Evolutionary conservation across 805 yeast species (phyloP), one percentile per base, ranked within the genome.

Genomic region (Citeromyces matritensis): DNA sequence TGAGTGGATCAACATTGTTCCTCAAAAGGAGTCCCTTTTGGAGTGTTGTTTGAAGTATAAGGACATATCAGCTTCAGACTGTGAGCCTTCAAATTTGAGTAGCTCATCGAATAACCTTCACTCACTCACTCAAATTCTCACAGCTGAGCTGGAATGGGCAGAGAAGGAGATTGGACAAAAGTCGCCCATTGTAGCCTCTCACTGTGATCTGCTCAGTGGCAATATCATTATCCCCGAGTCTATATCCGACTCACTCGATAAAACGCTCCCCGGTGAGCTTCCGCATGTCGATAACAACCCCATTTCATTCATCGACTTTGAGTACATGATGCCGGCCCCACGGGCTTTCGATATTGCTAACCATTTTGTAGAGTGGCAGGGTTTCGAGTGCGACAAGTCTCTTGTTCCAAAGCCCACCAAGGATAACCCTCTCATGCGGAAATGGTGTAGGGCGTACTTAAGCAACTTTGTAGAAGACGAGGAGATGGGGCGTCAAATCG

Each of bases 301-400:
- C 0, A 58, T 74, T 9, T 60, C 69, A 9, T 74, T 76, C 41
- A 76, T 76, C 29, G 85, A 76, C 45, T 76, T 76, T 43, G 85
- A 76, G 52, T 76, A 76, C 42, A 69, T 77, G 69, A 58, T 72
- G 38, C 76, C 75, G 8, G 79, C 78, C 3, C 82, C 84, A 4
- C 50, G 85, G 30, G 84, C 80, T 0, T 76, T 75, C 44, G 85
- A 76, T 44, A 72, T 77, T 14, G 77, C 84, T 9, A 76, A 76
- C 40, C 85, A 76, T 49, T 69, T 76, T 39, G 73, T 74, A 46
- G 85, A 76, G 47, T 76, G 86, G 84, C 91, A 79, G 47, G 91
- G 91, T 2, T 78, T 77, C 42, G 72, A 74, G 38, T 80, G 91
- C 47, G 73, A 73, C 39, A 60, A 65, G 15, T 48, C 59, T 9